These are phyloP conservation scores for Solanum piurae DNA, from an alignment of 257 asterid species.

Conservation along the genomic window DNA sequence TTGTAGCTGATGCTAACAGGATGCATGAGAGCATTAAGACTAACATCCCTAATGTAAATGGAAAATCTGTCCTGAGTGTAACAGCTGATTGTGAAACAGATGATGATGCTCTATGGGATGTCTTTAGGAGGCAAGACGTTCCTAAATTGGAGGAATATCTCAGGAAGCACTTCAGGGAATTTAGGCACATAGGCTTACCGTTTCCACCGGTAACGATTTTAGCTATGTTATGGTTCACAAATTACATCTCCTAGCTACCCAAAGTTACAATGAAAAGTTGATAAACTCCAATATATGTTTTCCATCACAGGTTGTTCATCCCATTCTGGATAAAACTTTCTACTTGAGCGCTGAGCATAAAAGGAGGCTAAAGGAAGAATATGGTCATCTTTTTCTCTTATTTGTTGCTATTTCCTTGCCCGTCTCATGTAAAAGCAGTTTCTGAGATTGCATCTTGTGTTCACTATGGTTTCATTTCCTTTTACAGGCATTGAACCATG, in stretches of 20 bases:
- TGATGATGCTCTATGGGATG: conserved; percentile 83
- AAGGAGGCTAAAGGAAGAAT: conserved; percentile 33
- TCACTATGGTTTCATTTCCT: neutral
- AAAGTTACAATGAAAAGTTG: neutral
- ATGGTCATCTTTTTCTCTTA: conserved; percentile 9
- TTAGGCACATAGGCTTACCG: conserved; percentile 25
- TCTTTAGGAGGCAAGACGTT: conserved; percentile 71
- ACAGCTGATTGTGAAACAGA: conserved; percentile 2
- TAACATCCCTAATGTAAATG: too few relatives aligned
- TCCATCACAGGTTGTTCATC: conserved; percentile 45
- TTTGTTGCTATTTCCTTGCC: neutral
- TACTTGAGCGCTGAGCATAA: conserved; percentile 51
- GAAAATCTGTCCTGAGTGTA: too few relatives aligned
- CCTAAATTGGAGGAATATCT: conserved; percentile 50
- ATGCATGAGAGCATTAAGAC: neutral
- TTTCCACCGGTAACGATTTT: conserved; percentile 20
- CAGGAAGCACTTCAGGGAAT: conserved; percentile 40
- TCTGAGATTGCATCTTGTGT: neutral
- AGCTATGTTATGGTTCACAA: neutral
- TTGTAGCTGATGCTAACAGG: neutral
- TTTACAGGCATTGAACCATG: conserved; percentile 39
- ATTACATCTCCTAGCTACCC: neutral
- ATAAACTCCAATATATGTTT: neutral
- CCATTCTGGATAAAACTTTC: conserved; percentile 64
- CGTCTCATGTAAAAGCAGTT: neutral